Conservation (phyloP, 2,329 filamentous ascomycete species). For the Fusarium nelsonii region DNA sequence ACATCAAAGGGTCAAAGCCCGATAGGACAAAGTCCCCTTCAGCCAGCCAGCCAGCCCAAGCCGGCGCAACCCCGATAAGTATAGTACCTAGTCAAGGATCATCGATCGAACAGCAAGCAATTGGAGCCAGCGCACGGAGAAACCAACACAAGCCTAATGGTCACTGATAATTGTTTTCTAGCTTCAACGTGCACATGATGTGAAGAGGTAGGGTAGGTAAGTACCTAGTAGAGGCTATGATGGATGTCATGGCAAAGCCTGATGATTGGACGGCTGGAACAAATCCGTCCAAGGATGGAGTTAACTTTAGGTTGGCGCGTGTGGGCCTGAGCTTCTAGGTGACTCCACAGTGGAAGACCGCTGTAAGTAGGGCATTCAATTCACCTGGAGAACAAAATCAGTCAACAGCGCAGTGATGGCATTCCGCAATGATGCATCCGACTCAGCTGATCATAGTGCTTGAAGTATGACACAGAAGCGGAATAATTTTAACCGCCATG, state of each 20-base stretch:
- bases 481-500: not conserved
- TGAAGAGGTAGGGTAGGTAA: not conserved
- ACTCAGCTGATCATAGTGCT: slow-evolving; percentile 11
- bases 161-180: slow-evolving; percentile 10
- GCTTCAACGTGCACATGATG: slow-evolving; percentile 29
- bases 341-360: slow-evolving; percentile 5
- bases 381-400: slow-evolving; percentile 15
- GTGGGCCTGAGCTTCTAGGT: slow-evolving; percentile 11
- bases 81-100: slow-evolving; percentile 8
- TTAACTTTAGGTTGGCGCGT: slow-evolving; percentile 16
- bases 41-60: slow-evolving; percentile 31
- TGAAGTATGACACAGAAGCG: not conserved
- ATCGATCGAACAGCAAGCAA: slow-evolving; percentile 21
- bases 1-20: slow-evolving; percentile 1
- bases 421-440: slow-evolving; percentile 2
- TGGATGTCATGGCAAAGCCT: slow-evolving; percentile 2
- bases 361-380: not conserved
- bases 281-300: slow-evolving; percentile 8
- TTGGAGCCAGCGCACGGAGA: slow-evolving; percentile 11
- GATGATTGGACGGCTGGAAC: slow-evolving; percentile 12
- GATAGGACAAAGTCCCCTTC: not conserved
- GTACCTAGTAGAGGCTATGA: slow-evolving; percentile 13
- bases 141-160: not conserved
- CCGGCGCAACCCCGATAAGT: slow-evolving; percentile 1
- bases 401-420: slow-evolving; percentile 7